Conservation (phyloP, 2,329 filamentous ascomycete species). For the Ophiostoma triangulosporum region DNA sequence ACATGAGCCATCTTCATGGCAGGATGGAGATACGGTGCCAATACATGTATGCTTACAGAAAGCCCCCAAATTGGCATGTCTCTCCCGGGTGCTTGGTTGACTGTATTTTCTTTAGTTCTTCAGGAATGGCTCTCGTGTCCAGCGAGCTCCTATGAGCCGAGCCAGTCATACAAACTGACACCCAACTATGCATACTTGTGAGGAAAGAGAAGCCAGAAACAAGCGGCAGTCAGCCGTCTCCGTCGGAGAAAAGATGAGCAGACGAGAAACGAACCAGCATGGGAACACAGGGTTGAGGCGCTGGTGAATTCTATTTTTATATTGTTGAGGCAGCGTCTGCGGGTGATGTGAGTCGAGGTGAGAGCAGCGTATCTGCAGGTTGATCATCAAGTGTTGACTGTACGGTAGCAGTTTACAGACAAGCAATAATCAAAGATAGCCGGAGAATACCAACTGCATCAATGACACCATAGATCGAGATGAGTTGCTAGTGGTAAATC, state of each 20-base stretch:
- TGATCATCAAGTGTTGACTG: background rate
- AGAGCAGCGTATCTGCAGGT: background rate
- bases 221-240: background rate
- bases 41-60: too few relatives aligned
- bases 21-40: too few relatives aligned
- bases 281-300: background rate
- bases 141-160: too few relatives aligned
- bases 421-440: too few relatives aligned
- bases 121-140: background rate
- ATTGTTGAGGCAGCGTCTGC: background rate
- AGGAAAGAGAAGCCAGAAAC: background rate
- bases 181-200: background rate
- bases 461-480: too few relatives aligned
- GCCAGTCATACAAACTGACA: background rate
- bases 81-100: background rate
- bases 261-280: background rate
- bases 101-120: background rate
- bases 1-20: too few relatives aligned
- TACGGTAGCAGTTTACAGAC: too few relatives aligned
- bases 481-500: too few relatives aligned
- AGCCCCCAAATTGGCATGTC: constrained; percentile 5
- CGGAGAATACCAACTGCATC: too few relatives aligned
- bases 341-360: background rate
- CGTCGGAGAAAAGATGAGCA: background rate
- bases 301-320: background rate